These are phyloP conservation scores for Penicillium subrubescens DNA, from an alignment of 495 filamentous ascomycete genomes.

Conservation along the genomic window DNA sequence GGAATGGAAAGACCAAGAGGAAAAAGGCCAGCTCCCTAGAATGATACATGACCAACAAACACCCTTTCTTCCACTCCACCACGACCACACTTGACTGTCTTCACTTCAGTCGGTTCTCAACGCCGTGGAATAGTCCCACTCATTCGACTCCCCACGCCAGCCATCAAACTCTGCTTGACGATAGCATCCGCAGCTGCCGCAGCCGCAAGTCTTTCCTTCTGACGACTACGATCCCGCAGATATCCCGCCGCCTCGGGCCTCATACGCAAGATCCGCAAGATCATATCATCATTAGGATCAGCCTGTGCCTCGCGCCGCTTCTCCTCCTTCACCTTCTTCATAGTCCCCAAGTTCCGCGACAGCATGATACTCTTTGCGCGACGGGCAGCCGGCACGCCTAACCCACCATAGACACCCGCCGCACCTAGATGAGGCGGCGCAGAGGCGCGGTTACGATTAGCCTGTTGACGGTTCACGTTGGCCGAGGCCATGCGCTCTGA, in stretches of 20 bases:
- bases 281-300: conserved; percentile 98
- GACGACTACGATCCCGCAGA: conserved; percentile 84
- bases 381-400: conserved; percentile 69
- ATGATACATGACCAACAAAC: neutral
- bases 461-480: conserved; percentile 75
- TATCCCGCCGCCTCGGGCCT: conserved; percentile 90
- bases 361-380: conserved; percentile 94
- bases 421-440: conserved; percentile 65
- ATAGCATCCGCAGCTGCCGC: conserved; percentile 91
- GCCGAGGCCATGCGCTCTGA: conserved; percentile 94
- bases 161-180: conserved; percentile 84
- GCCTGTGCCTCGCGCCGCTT: conserved; percentile 94
- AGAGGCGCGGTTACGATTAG: conserved; percentile 66
- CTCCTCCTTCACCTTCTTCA: conserved; percentile 93
- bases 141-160: conserved; percentile 66
- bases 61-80: neutral
- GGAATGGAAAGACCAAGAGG: conserved; percentile 5
- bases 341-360: conserved; percentile 91
- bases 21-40: neutral
- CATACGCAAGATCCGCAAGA: conserved; percentile 93
- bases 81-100: neutral
- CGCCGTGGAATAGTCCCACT: conserved; percentile 53
- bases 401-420: conserved; percentile 63
- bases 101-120: no score
- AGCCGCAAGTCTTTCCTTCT: conserved; percentile 91